Conservation (phyloP, 495 filamentous ascomycete genomes). For the Sordaria brevicollis region DNA sequence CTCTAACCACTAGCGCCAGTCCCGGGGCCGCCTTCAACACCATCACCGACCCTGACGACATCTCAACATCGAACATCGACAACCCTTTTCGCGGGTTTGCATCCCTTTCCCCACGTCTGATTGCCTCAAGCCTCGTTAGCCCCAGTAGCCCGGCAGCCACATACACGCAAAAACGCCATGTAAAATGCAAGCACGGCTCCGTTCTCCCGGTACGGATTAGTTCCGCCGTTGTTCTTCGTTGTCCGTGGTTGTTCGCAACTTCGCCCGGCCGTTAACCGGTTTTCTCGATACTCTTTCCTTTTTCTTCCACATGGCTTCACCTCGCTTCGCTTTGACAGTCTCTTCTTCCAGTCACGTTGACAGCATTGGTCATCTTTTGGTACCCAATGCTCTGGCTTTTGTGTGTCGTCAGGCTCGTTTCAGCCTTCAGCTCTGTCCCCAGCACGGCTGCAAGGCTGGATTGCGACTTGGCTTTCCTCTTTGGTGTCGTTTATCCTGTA, state of each 20-base stretch:
- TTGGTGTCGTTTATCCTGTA: not conserved
- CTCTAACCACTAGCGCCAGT: not conserved
- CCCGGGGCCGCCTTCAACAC: not conserved
- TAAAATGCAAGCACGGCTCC: not conserved
- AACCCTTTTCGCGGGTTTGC: not conserved
- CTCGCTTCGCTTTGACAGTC: not conserved
- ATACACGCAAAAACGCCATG: not conserved
- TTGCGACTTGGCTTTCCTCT: not conserved
- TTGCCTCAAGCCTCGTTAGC: too few relatives aligned
- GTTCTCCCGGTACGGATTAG: not conserved
- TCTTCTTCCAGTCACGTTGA: not conserved
- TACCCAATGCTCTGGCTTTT: too few relatives aligned
- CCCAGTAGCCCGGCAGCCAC: too few relatives aligned
- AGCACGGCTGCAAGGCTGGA: conserved; percentile 4
- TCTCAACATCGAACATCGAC: not conserved
- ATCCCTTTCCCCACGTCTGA: not conserved
- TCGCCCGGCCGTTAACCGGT: not conserved
- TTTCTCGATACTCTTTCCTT: not conserved
- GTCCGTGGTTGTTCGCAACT: too few relatives aligned
- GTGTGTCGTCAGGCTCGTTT: conserved; percentile 1
- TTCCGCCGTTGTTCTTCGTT: not conserved
- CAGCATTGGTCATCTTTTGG: not conserved
- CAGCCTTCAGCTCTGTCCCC: conserved; percentile 26
- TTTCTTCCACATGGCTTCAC: not conserved
- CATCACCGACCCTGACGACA: not conserved